These are phyloP conservation scores for Irpex sp. DNA, from an alignment of 1,284 basidiomycete genomes.

Conservation along the genomic window DNA sequence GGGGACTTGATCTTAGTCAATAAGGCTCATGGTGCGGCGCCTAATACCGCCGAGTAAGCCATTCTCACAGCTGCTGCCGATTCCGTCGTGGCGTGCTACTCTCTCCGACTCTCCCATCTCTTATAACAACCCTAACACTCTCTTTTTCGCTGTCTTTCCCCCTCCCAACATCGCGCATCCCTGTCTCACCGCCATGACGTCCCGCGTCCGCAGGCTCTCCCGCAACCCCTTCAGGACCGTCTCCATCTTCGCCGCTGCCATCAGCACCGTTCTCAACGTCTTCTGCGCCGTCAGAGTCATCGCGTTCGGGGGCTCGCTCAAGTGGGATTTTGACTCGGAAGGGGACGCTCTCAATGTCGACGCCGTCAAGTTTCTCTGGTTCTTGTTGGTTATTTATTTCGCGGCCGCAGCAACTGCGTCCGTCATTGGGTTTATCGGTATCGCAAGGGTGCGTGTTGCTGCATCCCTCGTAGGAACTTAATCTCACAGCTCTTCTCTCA, in stretches of 20 bases:
- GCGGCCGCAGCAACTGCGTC: conserved; percentile 58
- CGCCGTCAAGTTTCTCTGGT: conserved; percentile 61
- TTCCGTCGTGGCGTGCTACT: neutral
- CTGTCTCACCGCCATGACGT: neutral
- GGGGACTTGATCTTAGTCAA: neutral
- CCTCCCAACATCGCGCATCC: neutral
- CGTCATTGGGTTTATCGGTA: conserved; percentile 61
- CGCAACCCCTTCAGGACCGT: conserved; percentile 38
- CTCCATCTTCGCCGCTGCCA: conserved; percentile 50
- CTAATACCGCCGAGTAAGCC: neutral
- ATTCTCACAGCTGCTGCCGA: neutral
- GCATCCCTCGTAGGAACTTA: neutral
- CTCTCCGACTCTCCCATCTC: neutral
- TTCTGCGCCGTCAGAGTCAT: conserved; percentile 53
- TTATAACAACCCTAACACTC: neutral
- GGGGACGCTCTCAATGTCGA: conserved; percentile 56
- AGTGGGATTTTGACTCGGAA: conserved; percentile 50
- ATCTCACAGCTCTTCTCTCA: conserved; percentile 1
- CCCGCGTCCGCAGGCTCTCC: neutral
- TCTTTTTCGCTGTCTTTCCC: neutral
- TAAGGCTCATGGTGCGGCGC: neutral
- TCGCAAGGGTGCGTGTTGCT: conserved; percentile 49
- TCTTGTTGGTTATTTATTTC: conserved; percentile 64
- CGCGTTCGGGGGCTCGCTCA: conserved; percentile 55
- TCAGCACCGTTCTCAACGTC: conserved; percentile 53